Conservation (phyloP, 2,329 filamentous ascomycete species). For the Arthroderma uncinatum region DNA sequence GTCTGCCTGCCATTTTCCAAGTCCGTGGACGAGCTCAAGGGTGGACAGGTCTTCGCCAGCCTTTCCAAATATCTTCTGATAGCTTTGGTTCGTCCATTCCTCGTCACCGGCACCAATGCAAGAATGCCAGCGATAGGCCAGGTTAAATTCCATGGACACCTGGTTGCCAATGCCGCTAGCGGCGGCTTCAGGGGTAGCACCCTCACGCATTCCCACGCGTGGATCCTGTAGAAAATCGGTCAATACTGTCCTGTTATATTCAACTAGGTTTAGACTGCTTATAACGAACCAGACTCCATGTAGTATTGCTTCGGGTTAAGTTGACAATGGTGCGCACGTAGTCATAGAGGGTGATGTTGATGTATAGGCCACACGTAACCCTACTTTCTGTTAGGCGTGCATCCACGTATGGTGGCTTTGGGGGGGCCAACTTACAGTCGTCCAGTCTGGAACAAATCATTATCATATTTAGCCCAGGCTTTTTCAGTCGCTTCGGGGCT, state of each 20-base stretch:
- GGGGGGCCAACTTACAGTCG: constrained; percentile 19
- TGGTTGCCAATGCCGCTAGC: constrained; percentile 41
- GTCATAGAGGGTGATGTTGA: constrained; percentile 28
- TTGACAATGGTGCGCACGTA: constrained; percentile 25
- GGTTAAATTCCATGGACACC: constrained; percentile 43
- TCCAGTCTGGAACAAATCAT: constrained; percentile 28
- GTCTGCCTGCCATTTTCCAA: constrained; percentile 46
- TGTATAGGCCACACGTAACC: constrained; percentile 25
- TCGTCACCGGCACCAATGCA: constrained; percentile 59
- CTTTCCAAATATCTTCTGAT: constrained; percentile 26
- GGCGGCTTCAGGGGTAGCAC: constrained; percentile 19
- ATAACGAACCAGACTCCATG: constrained; percentile 29
- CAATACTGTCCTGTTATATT: neutral
- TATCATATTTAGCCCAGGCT: constrained; percentile 28
- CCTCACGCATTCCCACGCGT: constrained; percentile 25
- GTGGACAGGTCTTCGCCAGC: constrained; percentile 14
- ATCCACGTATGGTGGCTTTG: neutral
- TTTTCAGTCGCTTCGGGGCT: constrained; percentile 20
- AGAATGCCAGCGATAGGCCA: constrained; percentile 49
- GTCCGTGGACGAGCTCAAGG: constrained; percentile 33
- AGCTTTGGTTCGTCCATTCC: constrained; percentile 58
- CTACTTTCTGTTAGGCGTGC: constrained; percentile 10
- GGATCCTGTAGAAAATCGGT: constrained; percentile 25
- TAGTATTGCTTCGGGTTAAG: constrained; percentile 32
- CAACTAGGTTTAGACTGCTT: neutral